These are phyloP conservation scores for Helenozyma baotianmanensis DNA, from an alignment of 805 yeast genomes.

Conservation along the genomic window DNA sequence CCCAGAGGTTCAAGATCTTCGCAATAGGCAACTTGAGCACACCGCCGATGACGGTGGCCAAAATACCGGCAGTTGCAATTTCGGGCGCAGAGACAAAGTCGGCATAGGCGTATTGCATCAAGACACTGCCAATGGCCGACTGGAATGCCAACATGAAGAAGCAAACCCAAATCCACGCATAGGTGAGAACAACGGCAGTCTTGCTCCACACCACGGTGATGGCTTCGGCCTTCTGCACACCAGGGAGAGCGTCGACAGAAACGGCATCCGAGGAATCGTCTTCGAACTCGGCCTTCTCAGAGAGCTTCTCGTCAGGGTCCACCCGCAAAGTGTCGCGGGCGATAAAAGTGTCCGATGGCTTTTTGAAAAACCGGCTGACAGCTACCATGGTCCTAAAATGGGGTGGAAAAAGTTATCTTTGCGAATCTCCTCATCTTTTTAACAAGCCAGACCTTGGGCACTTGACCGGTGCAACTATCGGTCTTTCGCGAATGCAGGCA, in stretches of 20 bases:
- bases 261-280: slow-evolving; percentile 4
- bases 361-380: no score
- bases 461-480: no score
- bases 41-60: slow-evolving; percentile 28
- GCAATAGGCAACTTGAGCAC: slow-evolving; percentile 26
- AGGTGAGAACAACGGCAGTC: slow-evolving; percentile 19
- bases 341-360: no score
- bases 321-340: not conserved
- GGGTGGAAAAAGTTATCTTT: no score
- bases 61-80: slow-evolving; percentile 22
- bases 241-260: slow-evolving; percentile 19
- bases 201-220: slow-evolving; percentile 26
- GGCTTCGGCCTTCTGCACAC: slow-evolving; percentile 27
- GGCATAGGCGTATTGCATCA: slow-evolving; percentile 18
- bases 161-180: slow-evolving; percentile 31
- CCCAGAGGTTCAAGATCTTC: slow-evolving; percentile 21
- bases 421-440: no score
- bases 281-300: not conserved
- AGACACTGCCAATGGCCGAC: slow-evolving; percentile 17
- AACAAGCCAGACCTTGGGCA: no score
- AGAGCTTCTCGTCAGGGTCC: not conserved
- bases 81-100: slow-evolving; percentile 24
- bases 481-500: no score
- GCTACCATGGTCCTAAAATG: no score
- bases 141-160: slow-evolving; percentile 31